phyloP scores from a whole-genome alignment of 2,329 filamentous ascomycete species.

The Fusarium musae region DNA sequence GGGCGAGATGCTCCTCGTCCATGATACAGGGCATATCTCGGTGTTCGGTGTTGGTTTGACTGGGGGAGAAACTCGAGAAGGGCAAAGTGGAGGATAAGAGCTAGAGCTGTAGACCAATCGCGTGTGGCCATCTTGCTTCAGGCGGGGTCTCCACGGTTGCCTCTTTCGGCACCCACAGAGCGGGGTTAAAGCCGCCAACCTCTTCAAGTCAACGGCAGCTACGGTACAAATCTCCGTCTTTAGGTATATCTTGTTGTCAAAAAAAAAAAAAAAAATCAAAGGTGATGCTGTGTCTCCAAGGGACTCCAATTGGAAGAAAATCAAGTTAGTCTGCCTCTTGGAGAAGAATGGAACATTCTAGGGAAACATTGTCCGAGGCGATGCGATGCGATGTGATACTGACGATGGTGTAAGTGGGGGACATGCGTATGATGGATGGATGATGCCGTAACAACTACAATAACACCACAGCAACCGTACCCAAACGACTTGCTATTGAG shows the following conservation, averaged over 20 bases:
- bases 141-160: slow-evolving; percentile 19
- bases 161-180: slow-evolving; percentile 19
- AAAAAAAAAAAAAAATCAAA: not conserved
- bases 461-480: not conserved
- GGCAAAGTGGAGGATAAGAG: slow-evolving; percentile 13
- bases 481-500: not conserved
- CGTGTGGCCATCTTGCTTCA: not conserved
- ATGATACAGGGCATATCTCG: slow-evolving; percentile 45
- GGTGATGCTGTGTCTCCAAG: slow-evolving; percentile 6
- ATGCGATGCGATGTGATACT: not conserved
- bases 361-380: slow-evolving; percentile 14
- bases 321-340: not conserved
- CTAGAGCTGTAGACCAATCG: slow-evolving; percentile 20
- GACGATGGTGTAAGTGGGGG: slow-evolving; percentile 27
- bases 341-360: slow-evolving; percentile 11
- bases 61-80: slow-evolving; percentile 21
- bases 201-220: slow-evolving; percentile 24
- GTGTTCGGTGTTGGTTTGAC: slow-evolving; percentile 42
- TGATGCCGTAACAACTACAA: slow-evolving; percentile 26
- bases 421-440: slow-evolving; percentile 9
- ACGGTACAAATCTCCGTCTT: slow-evolving; percentile 26
- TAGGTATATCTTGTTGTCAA: not conserved
- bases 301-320: slow-evolving; percentile 8
- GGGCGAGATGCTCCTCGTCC: slow-evolving; percentile 7
- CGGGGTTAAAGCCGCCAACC: slow-evolving; percentile 18